phyloP scores from a whole-genome alignment of 495 filamentous ascomycete species.

The Evernia prunastri region DNA sequence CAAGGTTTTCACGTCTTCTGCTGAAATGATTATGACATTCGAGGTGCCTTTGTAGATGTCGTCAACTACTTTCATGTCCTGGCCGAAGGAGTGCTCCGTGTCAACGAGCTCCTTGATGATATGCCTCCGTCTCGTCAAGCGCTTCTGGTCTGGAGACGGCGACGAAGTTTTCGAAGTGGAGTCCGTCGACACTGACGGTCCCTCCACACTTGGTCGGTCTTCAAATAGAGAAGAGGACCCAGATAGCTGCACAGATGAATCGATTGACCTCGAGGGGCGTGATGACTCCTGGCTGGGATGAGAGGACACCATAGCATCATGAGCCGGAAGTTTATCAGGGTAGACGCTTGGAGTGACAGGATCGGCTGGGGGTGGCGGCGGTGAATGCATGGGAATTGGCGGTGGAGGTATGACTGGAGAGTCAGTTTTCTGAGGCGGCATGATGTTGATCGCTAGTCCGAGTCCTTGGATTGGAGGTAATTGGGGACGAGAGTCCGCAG shows the following conservation, averaged over 20 bases:
- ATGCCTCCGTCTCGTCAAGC: constrained; percentile 60
- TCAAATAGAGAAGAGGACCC: constrained; percentile 38
- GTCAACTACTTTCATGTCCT: constrained; percentile 92
- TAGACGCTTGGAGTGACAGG: constrained; percentile 33
- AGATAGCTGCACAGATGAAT: constrained; percentile 22
- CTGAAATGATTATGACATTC: constrained; percentile 68
- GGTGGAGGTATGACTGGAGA: constrained; percentile 33
- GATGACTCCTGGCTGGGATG: constrained; percentile 44
- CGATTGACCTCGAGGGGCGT: constrained; percentile 29
- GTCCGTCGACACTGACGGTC: constrained; percentile 33
- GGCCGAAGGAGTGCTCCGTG: constrained; percentile 78
- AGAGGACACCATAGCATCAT: constrained; percentile 53
- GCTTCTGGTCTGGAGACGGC: constrained; percentile 50
- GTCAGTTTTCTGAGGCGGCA: constrained; percentile 30
- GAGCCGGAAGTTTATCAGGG: constrained; percentile 22
- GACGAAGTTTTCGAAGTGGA: constrained; percentile 31
- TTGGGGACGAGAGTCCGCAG: constrained; percentile 22
- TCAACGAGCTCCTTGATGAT: constrained; percentile 87
- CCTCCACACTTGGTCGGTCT: constrained; percentile 34
- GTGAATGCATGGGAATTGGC: constrained; percentile 35
- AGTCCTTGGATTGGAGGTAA: constrained; percentile 32
- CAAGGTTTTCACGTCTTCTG: constrained; percentile 75
- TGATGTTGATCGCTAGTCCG: constrained; percentile 36
- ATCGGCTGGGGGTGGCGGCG: constrained; percentile 32
- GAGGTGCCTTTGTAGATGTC: constrained; percentile 97